Base-by-base conservation (phyloP, 2,329 filamentous ascomycete species). In the Pezicula neosporulosa region DNA sequence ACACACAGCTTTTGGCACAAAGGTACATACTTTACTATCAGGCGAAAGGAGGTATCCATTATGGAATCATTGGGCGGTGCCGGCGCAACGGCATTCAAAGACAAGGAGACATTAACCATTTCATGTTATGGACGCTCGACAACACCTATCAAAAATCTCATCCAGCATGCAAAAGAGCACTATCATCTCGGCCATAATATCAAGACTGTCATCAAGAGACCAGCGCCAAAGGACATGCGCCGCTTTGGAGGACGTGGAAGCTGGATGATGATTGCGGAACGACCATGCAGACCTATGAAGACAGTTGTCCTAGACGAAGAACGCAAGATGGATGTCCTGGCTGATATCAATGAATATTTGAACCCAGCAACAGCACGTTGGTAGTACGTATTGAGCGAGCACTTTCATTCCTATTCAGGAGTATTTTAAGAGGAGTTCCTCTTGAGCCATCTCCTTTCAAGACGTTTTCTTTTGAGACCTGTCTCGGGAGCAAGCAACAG, bases 341-440 rank as follows among this genome's bases (percentile, higher is more conserved):
- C 73, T 24, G 89, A 94, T 60, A 85, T 93, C 61, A 88, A 89
- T 58, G 87, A 91, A 60, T 93, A 90, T 56, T 74, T 94, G 0
- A 82, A 90, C 49, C 87, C 88, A 0, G 72, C 76, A 1, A 89
- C 83, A 0, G 80, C 83, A 1, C 75, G 77, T 9, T 93, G 87
- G 86, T 93, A 93, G 27, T 28, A 28, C 5, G 27, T 28, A 6
- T 28, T n/a, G n/a, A n/a, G n/a, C n/a, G n/a, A n/a, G n/a, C n/a
- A n/a, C n/a, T n/a, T n/a, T n/a, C n/a, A n/a, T n/a, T n/a, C n/a
- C n/a, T n/a, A n/a, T n/a, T n/a, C n/a, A n/a, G n/a, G n/a, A n/a
- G n/a, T n/a, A n/a, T n/a, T n/a, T n/a, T n/a, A n/a, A n/a, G n/a
- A n/a, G n/a, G n/a, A n/a, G n/a, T n/a, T n/a, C n/a, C n/a, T n/a